Evolutionary conservation across 768 basidiomycete genomes (phyloP), one percentile per base, ranked within the genome.

Genomic region (Mycena latifolia): DNA sequence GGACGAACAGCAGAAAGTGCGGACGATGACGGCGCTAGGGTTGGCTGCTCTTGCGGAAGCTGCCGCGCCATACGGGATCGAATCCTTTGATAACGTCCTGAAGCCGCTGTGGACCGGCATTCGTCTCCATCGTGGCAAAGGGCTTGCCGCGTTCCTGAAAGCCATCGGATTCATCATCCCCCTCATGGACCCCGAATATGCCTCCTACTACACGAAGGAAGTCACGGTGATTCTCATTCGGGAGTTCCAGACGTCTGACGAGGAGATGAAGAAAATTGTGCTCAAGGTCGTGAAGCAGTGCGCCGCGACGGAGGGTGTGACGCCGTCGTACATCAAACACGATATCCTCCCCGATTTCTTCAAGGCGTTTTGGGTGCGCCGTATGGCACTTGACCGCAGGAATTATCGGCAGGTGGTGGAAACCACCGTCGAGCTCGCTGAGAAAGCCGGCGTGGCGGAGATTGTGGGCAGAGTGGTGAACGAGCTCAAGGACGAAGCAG

Each of bases 211-310:
- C 78, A 98, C 96, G 52, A 97, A 97, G 79, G 97, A 98, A 82
- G 95, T 97, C 60, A 96, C 94, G 14, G 92, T 96, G 69, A 96
- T 97, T 76, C 92, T 97, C 61, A 97, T 97, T 68, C 95, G 98
- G 74, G 97, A 98, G 81, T 99, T 98, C 84, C 96, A 97, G 77
- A 98, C 96, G 8, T 97, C 97, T 11, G 98, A 99, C 77, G 98
- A 99, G 78, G 98, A 99, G 84, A 99, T 99, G 98, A 97, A 99
- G 88, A 98, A 99, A 86, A 99, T 99, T 70, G 98, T 99, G 7
- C 81, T 99, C 55, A 99, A 99, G 78, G 98, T 99, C 61, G 96
- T 99, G 72, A 98, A 99, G 80, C 98, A 99, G 77, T 99, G 98
- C 74, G 95, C 98, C 33, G 94, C 95, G 11, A 99, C 98, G 2